A percentile compares a stretch with the other conserved stretches of the same genome.
Evolutionary conservation across 2,329 filamentous ascomycete species (phyloP).

Genomic region (Trichoderma koningii): DNA sequence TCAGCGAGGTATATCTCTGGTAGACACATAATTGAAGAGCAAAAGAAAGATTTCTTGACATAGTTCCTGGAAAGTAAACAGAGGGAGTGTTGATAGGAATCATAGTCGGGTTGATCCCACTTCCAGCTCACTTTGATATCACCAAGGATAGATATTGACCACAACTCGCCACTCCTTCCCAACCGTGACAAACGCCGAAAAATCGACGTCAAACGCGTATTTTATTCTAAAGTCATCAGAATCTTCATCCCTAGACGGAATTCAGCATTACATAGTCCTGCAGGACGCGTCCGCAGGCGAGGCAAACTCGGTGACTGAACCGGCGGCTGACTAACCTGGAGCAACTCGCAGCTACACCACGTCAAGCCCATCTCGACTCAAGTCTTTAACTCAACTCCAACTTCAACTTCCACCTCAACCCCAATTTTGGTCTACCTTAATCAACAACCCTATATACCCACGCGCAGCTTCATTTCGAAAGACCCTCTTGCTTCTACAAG

Average conservation of each 20-base stretch:
- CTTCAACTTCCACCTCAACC: neutral
- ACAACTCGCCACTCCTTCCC: too few relatives aligned
- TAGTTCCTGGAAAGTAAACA: neutral
- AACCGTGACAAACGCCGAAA: too few relatives aligned
- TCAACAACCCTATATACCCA: neutral
- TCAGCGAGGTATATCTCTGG: fast-evolving
- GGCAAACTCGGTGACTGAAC: too few relatives aligned
- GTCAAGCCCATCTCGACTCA: neutral
- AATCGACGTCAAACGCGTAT: too few relatives aligned
- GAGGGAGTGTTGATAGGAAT: too few relatives aligned
- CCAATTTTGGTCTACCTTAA: neutral
- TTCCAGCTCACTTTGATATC: neutral
- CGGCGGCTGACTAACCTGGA: constrained; percentile 12
- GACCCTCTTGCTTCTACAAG: neutral
- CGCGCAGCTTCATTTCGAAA: neutral
- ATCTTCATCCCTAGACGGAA: too few relatives aligned
- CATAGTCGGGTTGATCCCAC: neutral
- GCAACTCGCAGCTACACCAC: constrained; percentile 1
- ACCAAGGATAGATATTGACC: too few relatives aligned
- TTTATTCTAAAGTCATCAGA: too few relatives aligned
- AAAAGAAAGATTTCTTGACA: too few relatives aligned
- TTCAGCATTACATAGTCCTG: too few relatives aligned
- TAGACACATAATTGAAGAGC: neutral
- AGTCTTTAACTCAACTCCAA: neutral
- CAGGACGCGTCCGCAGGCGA: too few relatives aligned